Evolutionary conservation across 331 rosid species (phyloP), one percentile per base, ranked within the genome.

Genomic region (Prunus yedoensis): DNA sequence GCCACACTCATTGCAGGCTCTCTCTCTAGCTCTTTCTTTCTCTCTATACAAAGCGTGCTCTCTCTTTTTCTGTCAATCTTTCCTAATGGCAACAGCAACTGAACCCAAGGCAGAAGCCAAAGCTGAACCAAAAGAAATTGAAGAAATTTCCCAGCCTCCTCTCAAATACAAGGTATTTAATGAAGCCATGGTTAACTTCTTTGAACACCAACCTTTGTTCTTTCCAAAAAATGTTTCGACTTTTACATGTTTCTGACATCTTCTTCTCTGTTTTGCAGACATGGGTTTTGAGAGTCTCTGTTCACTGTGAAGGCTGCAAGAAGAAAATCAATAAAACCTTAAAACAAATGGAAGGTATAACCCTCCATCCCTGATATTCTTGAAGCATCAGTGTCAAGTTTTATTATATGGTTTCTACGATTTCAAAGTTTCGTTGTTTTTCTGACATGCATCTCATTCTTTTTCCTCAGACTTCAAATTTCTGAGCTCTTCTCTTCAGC

Each of bases 271-370:
- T 21, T 59, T 46, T 12, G 28, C 87, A 89, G 97, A 82, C 83
- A 49, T 88, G 85, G 79, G 79, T 70, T 35, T 72, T 93, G 80
- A 89, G 67, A 76, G 94, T 91, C 70, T 85, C 92, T 43, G 83
- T 91, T 59, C 96, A 93, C 79, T 93, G 98, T 15, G 90, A 74
- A 77, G 98, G 85, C 43, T 93, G 98, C 91, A 84, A 79, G 77
- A 84, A 85, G 65, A 89, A 88, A 70, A 94, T 91, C 1, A 84
- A 78, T 18, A 87, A 82, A 81, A 50, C 80, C 43, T 83, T 93
- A 4, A 89, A 79, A 43, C 83, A 74, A 41, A 79, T 93, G 8
- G 97, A 93, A 12, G 98, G 97, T 90, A 81, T 23, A 47, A 52
- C 11, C 7, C 50, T 32, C 2, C 28, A 74, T 14, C 49, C 53